Conservation (phyloP, 2,329 filamentous ascomycete genomes). For the Curvularia sp. region DNA sequence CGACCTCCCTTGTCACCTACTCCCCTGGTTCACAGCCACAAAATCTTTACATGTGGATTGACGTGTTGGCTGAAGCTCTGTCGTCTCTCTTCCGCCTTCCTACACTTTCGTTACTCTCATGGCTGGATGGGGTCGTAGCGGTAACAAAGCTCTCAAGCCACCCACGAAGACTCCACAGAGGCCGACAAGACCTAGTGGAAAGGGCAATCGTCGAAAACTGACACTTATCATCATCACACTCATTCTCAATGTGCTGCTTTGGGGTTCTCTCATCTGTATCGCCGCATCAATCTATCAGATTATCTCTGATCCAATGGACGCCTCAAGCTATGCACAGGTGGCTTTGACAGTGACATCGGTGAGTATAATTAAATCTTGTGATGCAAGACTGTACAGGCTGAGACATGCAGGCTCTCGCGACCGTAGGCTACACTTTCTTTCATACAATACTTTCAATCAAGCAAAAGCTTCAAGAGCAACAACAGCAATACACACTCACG, state of each 20-base stretch:
- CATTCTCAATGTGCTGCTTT: slow-evolving; percentile 46
- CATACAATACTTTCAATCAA: slow-evolving; percentile 46
- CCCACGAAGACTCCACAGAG: slow-evolving; percentile 13
- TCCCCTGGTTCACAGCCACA: slow-evolving; percentile 15
- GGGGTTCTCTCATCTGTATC: slow-evolving; percentile 42
- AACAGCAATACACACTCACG: slow-evolving; percentile 29
- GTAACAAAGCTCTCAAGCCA: slow-evolving; percentile 29
- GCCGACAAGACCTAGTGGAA: neutral
- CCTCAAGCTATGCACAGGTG: slow-evolving; percentile 38
- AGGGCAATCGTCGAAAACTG: slow-evolving; percentile 32
- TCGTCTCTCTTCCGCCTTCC: slow-evolving; percentile 12
- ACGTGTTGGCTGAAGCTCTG: slow-evolving; percentile 28
- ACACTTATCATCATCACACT: slow-evolving; percentile 46
- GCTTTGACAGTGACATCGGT: slow-evolving; percentile 46
- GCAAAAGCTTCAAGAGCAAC: slow-evolving; percentile 41
- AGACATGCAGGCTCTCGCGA: slow-evolving; percentile 39
- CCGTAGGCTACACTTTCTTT: slow-evolving; percentile 44
- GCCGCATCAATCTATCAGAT: slow-evolving; percentile 41
- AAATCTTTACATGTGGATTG: slow-evolving; percentile 17
- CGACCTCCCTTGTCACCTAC: slow-evolving; percentile 15
- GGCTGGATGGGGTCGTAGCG: slow-evolving; percentile 23
- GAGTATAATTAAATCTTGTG: slow-evolving; percentile 14
- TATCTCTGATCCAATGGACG: slow-evolving; percentile 36
- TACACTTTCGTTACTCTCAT: slow-evolving; percentile 11
- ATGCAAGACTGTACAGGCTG: neutral